Evolutionary conservation across 441 rosid species (phyloP).

Genomic region (Populus hybrid): DNA sequence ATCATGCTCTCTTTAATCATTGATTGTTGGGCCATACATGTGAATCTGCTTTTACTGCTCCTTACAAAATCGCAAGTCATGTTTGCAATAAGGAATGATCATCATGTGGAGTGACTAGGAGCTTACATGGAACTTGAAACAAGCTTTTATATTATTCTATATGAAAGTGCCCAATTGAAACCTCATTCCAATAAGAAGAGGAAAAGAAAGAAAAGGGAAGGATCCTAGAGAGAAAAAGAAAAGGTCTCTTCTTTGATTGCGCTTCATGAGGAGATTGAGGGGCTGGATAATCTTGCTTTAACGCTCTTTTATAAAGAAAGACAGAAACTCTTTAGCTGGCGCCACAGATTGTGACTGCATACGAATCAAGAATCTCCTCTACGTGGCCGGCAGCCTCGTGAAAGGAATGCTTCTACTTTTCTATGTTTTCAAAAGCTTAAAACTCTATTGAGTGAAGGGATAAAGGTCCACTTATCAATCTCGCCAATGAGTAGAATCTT

Average conservation of each 20-base stretch:
- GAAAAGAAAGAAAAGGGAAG: background rate
- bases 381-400: background rate
- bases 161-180: background rate
- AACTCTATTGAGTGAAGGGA: no score
- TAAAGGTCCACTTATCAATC: no score
- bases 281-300: background rate
- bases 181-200: background rate
- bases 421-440: background rate
- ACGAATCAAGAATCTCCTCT: background rate
- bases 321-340: background rate
- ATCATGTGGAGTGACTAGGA: constrained; percentile 8
- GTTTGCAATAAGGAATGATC: background rate
- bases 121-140: background rate
- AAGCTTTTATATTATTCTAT: background rate
- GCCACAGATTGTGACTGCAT: background rate
- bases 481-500: background rate
- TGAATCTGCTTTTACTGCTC: background rate
- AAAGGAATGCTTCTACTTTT: background rate
- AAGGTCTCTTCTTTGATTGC: no score
- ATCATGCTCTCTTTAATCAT: background rate
- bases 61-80: constrained; percentile 19
- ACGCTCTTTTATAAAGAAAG: background rate
- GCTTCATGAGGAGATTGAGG: background rate
- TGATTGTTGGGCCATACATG: background rate
- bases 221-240: background rate